A percentile compares a stretch with the other conserved stretches of the same genome.
phyloP scores from a whole-genome alignment of 169 alveolate genomes.

The Plasmodium coatneyi region DNA sequence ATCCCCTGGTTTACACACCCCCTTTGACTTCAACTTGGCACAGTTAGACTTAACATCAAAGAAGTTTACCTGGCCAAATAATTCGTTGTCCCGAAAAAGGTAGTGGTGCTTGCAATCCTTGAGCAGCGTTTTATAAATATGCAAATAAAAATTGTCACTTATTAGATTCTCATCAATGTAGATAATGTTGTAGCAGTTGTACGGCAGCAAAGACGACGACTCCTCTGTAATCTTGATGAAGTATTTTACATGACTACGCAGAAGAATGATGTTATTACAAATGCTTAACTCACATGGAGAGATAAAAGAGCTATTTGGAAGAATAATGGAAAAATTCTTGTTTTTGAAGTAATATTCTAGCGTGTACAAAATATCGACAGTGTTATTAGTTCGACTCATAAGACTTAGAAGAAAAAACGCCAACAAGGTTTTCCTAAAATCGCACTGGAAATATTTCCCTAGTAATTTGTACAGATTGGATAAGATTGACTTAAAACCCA shows the following conservation, averaged over 20 bases:
- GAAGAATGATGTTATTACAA: conserved; percentile 28
- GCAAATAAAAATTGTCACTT: conserved; percentile 45
- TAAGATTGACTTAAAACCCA: conserved; percentile 27
- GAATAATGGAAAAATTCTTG: conserved; percentile 18
- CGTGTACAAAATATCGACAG: conserved; percentile 66
- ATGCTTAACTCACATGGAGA: conserved; percentile 63
- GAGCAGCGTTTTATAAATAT: conserved; percentile 24
- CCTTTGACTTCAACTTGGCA: conserved; percentile 1
- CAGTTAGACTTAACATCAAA: conserved; percentile 16
- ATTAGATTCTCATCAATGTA: conserved; percentile 32
- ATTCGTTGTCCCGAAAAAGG: conserved; percentile 14
- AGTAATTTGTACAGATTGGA: conserved; percentile 23
- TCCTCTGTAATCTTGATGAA: conserved; percentile 21
- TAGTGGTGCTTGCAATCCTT: conserved; percentile 43
- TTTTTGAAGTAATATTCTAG: conserved; percentile 60
- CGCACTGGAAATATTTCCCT: conserved; percentile 20
- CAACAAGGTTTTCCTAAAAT: neutral
- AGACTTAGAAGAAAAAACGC: conserved; percentile 43
- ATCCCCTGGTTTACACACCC: neutral
- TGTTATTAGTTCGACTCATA: conserved; percentile 71
- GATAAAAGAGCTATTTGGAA: conserved; percentile 41
- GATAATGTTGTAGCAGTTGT: conserved; percentile 42
- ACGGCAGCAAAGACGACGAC: neutral
- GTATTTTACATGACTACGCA: conserved; percentile 29
- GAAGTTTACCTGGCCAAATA: conserved; percentile 14